phyloP scores from a whole-genome alignment of 2,329 filamentous ascomycete species.

The Ramularia collo-cygni region DNA sequence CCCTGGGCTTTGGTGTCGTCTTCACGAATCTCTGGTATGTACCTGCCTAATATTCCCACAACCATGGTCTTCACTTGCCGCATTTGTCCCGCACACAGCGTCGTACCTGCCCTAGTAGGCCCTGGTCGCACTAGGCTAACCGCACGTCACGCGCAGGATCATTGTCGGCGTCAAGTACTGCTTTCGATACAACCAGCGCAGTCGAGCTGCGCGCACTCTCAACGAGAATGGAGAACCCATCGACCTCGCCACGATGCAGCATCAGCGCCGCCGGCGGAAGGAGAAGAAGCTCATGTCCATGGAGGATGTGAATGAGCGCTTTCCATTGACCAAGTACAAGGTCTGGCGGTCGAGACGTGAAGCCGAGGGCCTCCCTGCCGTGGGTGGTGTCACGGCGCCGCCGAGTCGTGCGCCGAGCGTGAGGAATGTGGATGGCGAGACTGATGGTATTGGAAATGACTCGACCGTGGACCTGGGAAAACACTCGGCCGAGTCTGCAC shows the following conservation, averaged over 20 bases:
- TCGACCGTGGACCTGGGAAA: slow-evolving; percentile 29
- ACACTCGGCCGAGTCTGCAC: slow-evolving; percentile 23
- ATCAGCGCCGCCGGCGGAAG: slow-evolving; percentile 75
- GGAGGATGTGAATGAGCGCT: slow-evolving; percentile 97
- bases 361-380: slow-evolving; percentile 72
- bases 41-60: slow-evolving; percentile 17
- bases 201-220: slow-evolving; percentile 66
- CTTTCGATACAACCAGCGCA: slow-evolving; percentile 94
- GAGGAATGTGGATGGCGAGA: slow-evolving; percentile 27
- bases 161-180: slow-evolving; percentile 99
- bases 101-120: background rate
- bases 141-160: slow-evolving; percentile 58
- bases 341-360: slow-evolving; percentile 81
- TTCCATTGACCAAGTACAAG: slow-evolving; percentile 95
- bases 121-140: slow-evolving; percentile 13
- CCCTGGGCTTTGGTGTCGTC: slow-evolving; percentile 92
- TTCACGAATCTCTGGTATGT: slow-evolving; percentile 96
- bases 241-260: slow-evolving; percentile 75
- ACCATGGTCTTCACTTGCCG: slow-evolving; percentile 1
- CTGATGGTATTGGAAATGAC: slow-evolving; percentile 47
- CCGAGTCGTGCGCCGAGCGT: slow-evolving; percentile 68
- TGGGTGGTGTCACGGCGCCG: slow-evolving; percentile 72
- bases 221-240: slow-evolving; percentile 79
- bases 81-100: background rate
- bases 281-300: slow-evolving; percentile 99